Evolutionary conservation across 345 rosid species (phyloP).

Genomic region (Noccaea bulbosa): DNA sequence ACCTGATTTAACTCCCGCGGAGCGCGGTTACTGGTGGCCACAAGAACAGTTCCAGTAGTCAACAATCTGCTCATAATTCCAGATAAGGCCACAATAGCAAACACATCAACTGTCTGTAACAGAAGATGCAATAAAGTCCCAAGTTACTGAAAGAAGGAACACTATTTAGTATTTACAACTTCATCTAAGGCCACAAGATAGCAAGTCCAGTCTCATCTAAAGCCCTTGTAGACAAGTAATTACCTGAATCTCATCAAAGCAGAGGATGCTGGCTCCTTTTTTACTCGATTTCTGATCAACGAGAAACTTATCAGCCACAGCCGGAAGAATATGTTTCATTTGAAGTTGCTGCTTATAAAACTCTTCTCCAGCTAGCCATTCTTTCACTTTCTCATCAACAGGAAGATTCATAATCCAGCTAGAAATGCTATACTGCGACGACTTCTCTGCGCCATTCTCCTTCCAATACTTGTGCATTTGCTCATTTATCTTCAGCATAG

Average conservation of each 20-base stretch:
- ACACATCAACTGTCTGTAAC: conserved; percentile 89
- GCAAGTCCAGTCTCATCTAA: conserved; percentile 1
- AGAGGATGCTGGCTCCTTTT: conserved; percentile 83
- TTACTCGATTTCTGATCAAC: conserved; percentile 56
- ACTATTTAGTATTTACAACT: not conserved
- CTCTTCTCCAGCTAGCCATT: conserved; percentile 92
- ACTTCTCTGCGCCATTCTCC: conserved; percentile 65
- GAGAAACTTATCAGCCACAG: conserved; percentile 88
- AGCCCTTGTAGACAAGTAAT: not conserved
- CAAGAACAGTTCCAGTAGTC: conserved; percentile 84
- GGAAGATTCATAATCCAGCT: conserved; percentile 89
- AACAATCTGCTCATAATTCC: conserved; percentile 96
- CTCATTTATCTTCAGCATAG: conserved; percentile 88
- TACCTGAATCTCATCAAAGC: conserved; percentile 98
- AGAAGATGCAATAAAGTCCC: conserved; percentile 45
- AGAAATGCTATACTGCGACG: conserved; percentile 62
- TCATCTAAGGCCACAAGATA: not conserved
- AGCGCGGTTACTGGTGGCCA: conserved; percentile 93
- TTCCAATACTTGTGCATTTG: conserved; percentile 92
- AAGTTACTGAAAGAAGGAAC: conserved; percentile 29
- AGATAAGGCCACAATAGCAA: conserved; percentile 98
- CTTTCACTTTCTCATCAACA: conserved; percentile 79
- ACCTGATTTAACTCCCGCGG: conserved; percentile 93
- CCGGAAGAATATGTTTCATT: conserved; percentile 85
- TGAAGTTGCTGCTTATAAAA: conserved; percentile 79